Conservation (phyloP, 345 rosid species). For the Sonneratia alba region DNA sequence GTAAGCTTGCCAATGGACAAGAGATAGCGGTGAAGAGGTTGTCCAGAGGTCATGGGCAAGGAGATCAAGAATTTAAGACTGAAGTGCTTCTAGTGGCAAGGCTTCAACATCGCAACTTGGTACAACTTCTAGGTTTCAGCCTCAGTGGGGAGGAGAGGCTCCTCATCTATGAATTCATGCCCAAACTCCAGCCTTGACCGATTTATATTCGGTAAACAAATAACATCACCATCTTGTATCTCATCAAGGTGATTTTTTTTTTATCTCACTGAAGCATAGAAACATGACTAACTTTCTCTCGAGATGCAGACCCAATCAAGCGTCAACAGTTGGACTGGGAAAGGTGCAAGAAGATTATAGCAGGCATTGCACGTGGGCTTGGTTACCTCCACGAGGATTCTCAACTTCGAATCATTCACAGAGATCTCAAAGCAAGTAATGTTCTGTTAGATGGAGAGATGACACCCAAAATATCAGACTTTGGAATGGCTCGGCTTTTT, state of each 20-base stretch:
- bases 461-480: conserved; percentile 72
- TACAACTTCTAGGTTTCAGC: background rate
- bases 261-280: background rate
- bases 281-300: background rate
- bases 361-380: conserved; percentile 68
- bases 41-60: conserved; percentile 42
- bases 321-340: conserved; percentile 41
- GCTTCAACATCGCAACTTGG: conserved; percentile 13
- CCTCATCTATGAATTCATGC: conserved; percentile 48
- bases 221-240: background rate
- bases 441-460: conserved; percentile 61
- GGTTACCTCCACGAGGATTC: conserved; percentile 68
- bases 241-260: background rate
- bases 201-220: conserved; percentile 46
- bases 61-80: conserved; percentile 49
- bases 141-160: conserved; percentile 3
- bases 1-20: conserved; percentile 50
- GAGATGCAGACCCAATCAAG: conserved; percentile 29
- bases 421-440: conserved; percentile 63
- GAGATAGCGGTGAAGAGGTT: conserved; percentile 63
- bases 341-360: conserved; percentile 40
- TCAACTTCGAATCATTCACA: conserved; percentile 57
- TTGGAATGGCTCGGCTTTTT: conserved; percentile 62
- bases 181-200: conserved; percentile 58
- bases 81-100: conserved; percentile 48